These are phyloP conservation scores for Kwoniella heveanensis DNA, from an alignment of 768 basidiomycete species.

Conservation along the genomic window DNA sequence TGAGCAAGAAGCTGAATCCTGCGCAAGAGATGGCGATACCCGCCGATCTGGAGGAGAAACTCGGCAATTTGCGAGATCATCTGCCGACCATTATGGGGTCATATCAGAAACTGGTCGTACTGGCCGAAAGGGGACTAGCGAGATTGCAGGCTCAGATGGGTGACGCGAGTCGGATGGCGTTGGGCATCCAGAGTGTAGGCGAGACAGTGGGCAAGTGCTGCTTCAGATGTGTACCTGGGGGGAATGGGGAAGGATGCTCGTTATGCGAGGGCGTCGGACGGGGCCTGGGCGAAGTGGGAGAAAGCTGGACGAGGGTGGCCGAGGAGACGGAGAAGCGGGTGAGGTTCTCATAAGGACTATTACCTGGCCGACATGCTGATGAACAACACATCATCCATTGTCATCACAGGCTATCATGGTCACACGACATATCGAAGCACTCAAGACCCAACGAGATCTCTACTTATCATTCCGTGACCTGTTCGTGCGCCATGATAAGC, in stretches of 20 bases:
- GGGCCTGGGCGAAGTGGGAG: conserved; percentile 61
- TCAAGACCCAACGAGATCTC: conserved; percentile 76
- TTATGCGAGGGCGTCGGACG: conserved; percentile 74
- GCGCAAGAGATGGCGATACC: conserved; percentile 88
- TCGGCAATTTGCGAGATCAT: conserved; percentile 72
- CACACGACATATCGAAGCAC: conserved; percentile 46
- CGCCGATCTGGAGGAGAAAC: conserved; percentile 85
- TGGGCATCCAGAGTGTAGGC: conserved; percentile 68
- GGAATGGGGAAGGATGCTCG: conserved; percentile 64
- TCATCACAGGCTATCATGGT: conserved; percentile 35
- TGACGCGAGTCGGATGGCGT: conserved; percentile 62
- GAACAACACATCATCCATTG: not conserved
- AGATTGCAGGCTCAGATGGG: conserved; percentile 90
- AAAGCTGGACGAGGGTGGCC: conserved; percentile 47
- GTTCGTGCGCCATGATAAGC: conserved; percentile 78
- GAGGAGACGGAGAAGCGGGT: conserved; percentile 52
- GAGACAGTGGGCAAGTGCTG: conserved; percentile 62
- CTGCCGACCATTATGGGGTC: conserved; percentile 78
- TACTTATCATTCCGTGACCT: conserved; percentile 85
- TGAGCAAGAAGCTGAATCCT: conserved; percentile 53
- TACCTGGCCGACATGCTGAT: not conserved
- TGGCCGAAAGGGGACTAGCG: conserved; percentile 83
- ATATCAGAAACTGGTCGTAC: conserved; percentile 85
- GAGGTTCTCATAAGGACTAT: conserved; percentile 9
- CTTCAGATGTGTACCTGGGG: conserved; percentile 65